Base-by-base conservation (phyloP, 352 stramenopile genomes). In the Globisporangium camurandrum region DNA sequence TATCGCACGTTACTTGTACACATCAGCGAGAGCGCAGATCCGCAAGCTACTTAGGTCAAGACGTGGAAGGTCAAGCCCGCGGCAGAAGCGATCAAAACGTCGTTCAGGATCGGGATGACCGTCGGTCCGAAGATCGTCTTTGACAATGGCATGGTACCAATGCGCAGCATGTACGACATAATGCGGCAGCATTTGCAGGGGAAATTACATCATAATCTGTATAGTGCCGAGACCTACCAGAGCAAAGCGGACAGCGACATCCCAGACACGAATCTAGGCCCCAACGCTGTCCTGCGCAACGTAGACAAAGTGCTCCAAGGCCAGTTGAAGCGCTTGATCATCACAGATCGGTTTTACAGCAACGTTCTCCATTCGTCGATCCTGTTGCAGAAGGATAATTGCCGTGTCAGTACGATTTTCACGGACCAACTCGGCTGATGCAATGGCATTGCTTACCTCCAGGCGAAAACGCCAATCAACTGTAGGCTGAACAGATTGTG, bases 1-100 rank as follows among this genome's bases (percentile, higher is more conserved):
- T 56, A 75, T 14, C 69, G 66, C 7, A 19, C 39, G 22, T 24
- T 41, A 20, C 36, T 17, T 41, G 36, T n/a, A n/a, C 36, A 41
- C 36, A 22, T 41, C 36, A 22, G 12, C 36, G 36, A 41, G 10
- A 41, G 20, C 36, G 20, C 5, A 5, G 12, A 20, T 17, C 12
- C 36, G 12, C 10, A 41, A 22, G 36, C 12, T 5, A 41, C 10
- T 8, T 20, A 9, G 12, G 36, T 41, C 10, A 41, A 41, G 36
- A 5, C 36, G n/a, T 41, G 36, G 36, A 41, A 41, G 36, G 36
- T 41, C 10, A 41, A 41, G 36, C 36, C 36, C 36, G 36, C n/a
- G 5, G 36, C 36, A 20, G 36, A 41, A 9, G 36, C 12, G 36
- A 41, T 41, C 36, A 17, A 41, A 9, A 20, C 5, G 5, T 20